Conservation (phyloP, 345 rosid species). For the Ceriops zippeliana region DNA sequence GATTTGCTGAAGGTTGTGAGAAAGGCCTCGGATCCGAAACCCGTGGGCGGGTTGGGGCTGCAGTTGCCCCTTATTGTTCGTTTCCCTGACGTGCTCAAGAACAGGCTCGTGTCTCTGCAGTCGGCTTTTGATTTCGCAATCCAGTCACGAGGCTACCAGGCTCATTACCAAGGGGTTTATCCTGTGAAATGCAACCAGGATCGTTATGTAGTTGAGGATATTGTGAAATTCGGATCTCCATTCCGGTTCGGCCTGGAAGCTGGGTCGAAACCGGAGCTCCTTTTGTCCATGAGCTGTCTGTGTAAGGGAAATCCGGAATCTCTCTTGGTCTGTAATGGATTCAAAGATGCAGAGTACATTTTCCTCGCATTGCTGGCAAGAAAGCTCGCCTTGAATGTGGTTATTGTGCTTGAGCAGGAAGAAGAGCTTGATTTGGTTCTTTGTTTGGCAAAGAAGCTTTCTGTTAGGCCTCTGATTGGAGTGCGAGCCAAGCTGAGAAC, state of each 20-base stretch:
- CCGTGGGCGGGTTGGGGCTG: slow-evolving; percentile 70
- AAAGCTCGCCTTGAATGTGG: slow-evolving; percentile 64
- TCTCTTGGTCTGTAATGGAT: slow-evolving; percentile 79
- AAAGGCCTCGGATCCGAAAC: slow-evolving; percentile 74
- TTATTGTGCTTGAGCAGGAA: slow-evolving; percentile 88
- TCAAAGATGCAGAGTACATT: slow-evolving; percentile 78
- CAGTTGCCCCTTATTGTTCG: slow-evolving; percentile 78
- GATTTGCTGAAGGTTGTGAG: slow-evolving; percentile 74
- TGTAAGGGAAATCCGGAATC: slow-evolving; percentile 70
- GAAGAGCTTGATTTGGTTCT: slow-evolving; percentile 86
- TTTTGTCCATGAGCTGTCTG: slow-evolving; percentile 80
- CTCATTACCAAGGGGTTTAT: slow-evolving; percentile 84
- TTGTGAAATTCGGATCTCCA: slow-evolving; percentile 63
- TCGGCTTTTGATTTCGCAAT: slow-evolving; percentile 70
- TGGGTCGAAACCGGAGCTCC: slow-evolving; percentile 93
- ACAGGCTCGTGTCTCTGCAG: slow-evolving; percentile 74
- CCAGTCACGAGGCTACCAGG: slow-evolving; percentile 47
- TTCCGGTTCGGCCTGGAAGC: slow-evolving; percentile 91
- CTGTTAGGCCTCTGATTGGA: slow-evolving; percentile 67
- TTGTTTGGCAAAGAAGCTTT: slow-evolving; percentile 55
- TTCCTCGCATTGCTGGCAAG: slow-evolving; percentile 71
- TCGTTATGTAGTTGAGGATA: slow-evolving; percentile 80
- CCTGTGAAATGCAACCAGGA: slow-evolving; percentile 98
- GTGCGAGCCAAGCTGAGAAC: slow-evolving; percentile 85
- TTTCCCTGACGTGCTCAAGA: slow-evolving; percentile 73